Evolutionary conservation across 148 eudicot species (phyloP), one percentile per base, ranked within the genome.

Genomic region (Camellia lanceoleosa): DNA sequence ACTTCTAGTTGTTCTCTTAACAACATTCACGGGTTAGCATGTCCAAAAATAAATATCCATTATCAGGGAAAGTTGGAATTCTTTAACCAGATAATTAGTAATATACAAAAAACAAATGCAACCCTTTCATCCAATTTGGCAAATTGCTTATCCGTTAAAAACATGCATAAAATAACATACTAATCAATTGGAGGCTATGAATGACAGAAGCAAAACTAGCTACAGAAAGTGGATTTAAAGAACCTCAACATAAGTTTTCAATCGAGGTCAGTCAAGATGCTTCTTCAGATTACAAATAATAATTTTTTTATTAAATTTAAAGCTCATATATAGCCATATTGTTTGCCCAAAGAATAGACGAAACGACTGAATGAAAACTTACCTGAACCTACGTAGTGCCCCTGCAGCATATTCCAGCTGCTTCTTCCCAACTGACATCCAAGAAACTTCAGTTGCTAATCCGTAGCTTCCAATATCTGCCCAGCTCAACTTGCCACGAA

Each of bases 341-440:
- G 6, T 47, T 77, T 52, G 47, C 14, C 64, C 71, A 49, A 64
- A 12, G 44, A 51, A 51, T 67, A 52, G 4, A 78, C 18, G 41
- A 67, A 16, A 65, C 4, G 71, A 19, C 15, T 41, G 64, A 52
- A 68, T 55, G 55, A 55, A 68, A 18, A 5, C 66, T 58, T 41
- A 69, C 80, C 80, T 56, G 67, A 78, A 78, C 66, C 67, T 59
- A n/a, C 80, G 80, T 9, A 78, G 66, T 54, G 80, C 80, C 55
- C 74, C 80, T 38, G 80, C 75, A 78, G 80, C 80, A 78, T 78
- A 78, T 56, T 78, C 80, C 60, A 78, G 74, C 70, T 78, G 80
- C 54, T 68, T 78, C 74, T 60, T 78, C 43, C 80, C 80, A 18
- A 78, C 80, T 11, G 80, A 78, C 80, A 78, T 78, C 80, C 80